A percentile compares a stretch with the other conserved stretches of the same genome.
These are phyloP conservation scores for Sordariomycetes sp. DNA, from an alignment of 2,329 filamentous ascomycete species.

Conservation along the genomic window DNA sequence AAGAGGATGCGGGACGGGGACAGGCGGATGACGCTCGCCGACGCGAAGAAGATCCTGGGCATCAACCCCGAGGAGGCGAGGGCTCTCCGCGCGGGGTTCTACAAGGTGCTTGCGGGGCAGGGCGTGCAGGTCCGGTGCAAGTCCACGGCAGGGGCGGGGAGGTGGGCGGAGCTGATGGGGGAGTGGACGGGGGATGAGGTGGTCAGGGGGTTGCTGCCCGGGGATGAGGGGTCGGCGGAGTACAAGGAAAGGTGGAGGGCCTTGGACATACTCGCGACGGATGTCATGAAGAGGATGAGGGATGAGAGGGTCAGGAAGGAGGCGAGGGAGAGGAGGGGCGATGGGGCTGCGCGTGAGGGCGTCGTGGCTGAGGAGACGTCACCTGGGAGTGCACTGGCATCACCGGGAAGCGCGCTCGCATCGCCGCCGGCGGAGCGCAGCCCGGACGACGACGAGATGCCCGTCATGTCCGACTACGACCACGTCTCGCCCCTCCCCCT, in stretches of 20 bases:
- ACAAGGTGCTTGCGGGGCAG: slow-evolving; percentile 40
- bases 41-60: slow-evolving; percentile 51
- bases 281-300: slow-evolving; percentile 65
- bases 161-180: slow-evolving; percentile 58
- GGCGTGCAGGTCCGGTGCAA: slow-evolving; percentile 58
- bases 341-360: neutral
- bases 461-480: slow-evolving; percentile 6
- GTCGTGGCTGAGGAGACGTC: neutral
- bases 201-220: slow-evolving; percentile 38
- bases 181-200: slow-evolving; percentile 49
- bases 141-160: slow-evolving; percentile 55
- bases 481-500: slow-evolving; percentile 6
- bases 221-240: slow-evolving; percentile 34
- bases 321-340: slow-evolving; percentile 10
- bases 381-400: neutral
- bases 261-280: slow-evolving; percentile 57
- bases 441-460: slow-evolving; percentile 8
- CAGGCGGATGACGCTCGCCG: slow-evolving; percentile 55
- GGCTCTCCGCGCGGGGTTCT: slow-evolving; percentile 51
- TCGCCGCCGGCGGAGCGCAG: slow-evolving; percentile 7
- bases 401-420: slow-evolving; percentile 1
- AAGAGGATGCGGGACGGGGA: slow-evolving; percentile 59
- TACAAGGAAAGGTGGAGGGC: slow-evolving; percentile 46
- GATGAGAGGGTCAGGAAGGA: slow-evolving; percentile 50
- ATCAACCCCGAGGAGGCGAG: slow-evolving; percentile 34